phyloP scores from a whole-genome alignment of 192 early-diverging fungal genomes.

The Podila epicladia region DNA sequence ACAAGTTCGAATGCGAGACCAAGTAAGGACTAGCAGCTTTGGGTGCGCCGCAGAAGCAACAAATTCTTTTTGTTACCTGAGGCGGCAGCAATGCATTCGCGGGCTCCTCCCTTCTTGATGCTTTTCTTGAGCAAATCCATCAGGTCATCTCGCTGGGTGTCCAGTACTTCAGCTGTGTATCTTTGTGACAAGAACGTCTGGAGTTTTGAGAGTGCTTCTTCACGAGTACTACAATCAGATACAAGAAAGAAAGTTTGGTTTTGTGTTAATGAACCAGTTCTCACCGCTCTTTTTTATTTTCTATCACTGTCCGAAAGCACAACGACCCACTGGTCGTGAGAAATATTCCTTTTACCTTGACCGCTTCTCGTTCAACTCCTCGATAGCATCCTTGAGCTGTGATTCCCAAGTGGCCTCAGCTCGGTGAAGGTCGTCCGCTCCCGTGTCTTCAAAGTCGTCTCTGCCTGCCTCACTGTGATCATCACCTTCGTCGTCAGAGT shows the following conservation, averaged over 20 bases:
- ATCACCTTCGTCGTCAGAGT: constrained; percentile 45
- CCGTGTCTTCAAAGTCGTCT: constrained; percentile 20
- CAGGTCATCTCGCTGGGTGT: constrained; percentile 58
- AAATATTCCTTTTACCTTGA: constrained; percentile 52
- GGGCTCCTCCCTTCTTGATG: constrained; percentile 52
- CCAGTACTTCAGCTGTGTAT: constrained; percentile 63
- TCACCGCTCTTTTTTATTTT: too few species aligned
- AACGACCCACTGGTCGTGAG: too few species aligned
- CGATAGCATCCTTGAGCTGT: constrained; percentile 59
- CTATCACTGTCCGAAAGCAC: not conserved
- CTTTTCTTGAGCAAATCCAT: constrained; percentile 66
- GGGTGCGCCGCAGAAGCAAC: not conserved
- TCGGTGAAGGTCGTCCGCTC: constrained; percentile 6
- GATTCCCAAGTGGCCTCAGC: constrained; percentile 51
- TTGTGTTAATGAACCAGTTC: too few species aligned
- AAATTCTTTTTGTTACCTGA: constrained; percentile 22
- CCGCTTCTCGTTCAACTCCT: constrained; percentile 60
- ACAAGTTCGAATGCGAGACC: not conserved
- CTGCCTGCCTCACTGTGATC: constrained; percentile 18
- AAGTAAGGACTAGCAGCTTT: too few species aligned
- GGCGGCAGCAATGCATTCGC: constrained; percentile 55
- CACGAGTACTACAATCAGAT: constrained; percentile 57
- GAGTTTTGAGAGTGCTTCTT: constrained; percentile 61
- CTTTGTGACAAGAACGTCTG: constrained; percentile 59
- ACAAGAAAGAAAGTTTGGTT: too few species aligned